Percentiles rank a stretch among this genome's conserved stretches.
Evolutionary conservation across 768 basidiomycete genomes (phyloP).

Genomic region (Trametes cinnabarina): DNA sequence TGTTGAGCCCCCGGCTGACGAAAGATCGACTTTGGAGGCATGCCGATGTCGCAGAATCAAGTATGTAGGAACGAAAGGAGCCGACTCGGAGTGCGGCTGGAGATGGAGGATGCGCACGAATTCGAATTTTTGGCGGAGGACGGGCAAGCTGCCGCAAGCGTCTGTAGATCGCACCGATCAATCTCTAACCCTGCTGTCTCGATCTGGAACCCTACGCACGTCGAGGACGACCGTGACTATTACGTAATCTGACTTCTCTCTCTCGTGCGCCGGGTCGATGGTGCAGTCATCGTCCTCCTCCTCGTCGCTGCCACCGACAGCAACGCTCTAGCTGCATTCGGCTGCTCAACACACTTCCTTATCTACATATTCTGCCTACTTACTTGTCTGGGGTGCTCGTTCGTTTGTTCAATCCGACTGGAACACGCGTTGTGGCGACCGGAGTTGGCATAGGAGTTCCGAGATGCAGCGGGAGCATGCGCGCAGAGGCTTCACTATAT

Average conservation of each 20-base stretch:
- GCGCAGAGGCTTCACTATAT: conserved; percentile 87
- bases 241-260: conserved; percentile 21
- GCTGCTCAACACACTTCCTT: neutral
- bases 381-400: neutral
- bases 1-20: conserved; percentile 87
- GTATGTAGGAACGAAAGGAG: neutral
- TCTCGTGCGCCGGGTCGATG: conserved; percentile 13
- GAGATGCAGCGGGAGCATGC: conserved; percentile 73
- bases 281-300: conserved; percentile 14
- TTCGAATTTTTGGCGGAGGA: neutral
- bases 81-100: neutral
- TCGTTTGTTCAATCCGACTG: neutral
- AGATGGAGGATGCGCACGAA: no score
- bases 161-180: conserved; percentile 17
- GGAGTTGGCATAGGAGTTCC: conserved; percentile 11
- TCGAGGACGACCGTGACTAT: conserved; percentile 1
- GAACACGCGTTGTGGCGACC: conserved; percentile 9
- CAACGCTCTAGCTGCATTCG: neutral
- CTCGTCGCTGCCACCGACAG: conserved; percentile 7
- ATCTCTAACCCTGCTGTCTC: conserved; percentile 16
- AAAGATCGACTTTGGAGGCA: conserved; percentile 85
- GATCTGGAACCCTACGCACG: conserved; percentile 16
- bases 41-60: conserved; percentile 25
- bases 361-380: conserved; percentile 6
- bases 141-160: no score